Evolutionary conservation across 2,329 filamentous ascomycete species (phyloP).

Genomic region (Ophiostoma sp.): DNA sequence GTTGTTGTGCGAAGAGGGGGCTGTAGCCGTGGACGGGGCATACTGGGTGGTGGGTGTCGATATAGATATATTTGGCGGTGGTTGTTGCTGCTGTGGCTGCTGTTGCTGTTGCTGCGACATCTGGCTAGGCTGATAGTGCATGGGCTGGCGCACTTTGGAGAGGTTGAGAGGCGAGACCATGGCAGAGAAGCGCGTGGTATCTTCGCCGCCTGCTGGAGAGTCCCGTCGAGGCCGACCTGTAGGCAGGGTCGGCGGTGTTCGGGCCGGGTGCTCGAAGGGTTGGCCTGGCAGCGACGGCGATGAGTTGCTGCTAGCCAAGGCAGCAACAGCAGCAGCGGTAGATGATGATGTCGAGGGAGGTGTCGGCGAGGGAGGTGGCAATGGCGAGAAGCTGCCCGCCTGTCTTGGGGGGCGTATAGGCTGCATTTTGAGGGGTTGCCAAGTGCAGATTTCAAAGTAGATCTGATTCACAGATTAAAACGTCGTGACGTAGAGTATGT

Average conservation of each 20-base stretch:
- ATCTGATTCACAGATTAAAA: conserved; percentile 23
- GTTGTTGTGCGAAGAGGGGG: conserved; percentile 43
- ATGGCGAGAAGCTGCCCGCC: conserved; percentile 53
- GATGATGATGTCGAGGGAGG: conserved; percentile 7
- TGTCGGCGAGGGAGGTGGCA: conserved; percentile 34
- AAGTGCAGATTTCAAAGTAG: neutral
- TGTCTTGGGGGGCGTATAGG: conserved; percentile 43
- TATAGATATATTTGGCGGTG: neutral
- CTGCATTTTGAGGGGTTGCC: conserved; percentile 39
- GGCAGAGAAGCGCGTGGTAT: conserved; percentile 29
- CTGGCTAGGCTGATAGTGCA: neutral
- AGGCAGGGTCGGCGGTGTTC: conserved; percentile 30
- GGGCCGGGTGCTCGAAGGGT: conserved; percentile 9
- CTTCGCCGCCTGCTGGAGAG: conserved; percentile 42
- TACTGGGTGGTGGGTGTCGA: neutral
- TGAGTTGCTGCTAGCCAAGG: conserved; percentile 24
- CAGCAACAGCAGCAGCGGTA: conserved; percentile 26
- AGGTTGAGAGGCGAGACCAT: conserved; percentile 38
- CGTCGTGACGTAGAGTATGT: conserved; percentile 18
- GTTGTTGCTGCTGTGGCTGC: conserved; percentile 12
- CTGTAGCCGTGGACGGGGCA: conserved; percentile 32
- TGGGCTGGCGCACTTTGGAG: conserved; percentile 39
- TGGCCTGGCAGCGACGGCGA: conserved; percentile 13
- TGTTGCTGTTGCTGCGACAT: conserved; percentile 11
- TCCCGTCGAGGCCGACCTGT: conserved; percentile 38